A percentile compares a stretch with the other conserved stretches of the same genome.
Evolutionary conservation across 192 early-diverging fungal species (phyloP).

Genomic region (Backusella mclennaniae): DNA sequence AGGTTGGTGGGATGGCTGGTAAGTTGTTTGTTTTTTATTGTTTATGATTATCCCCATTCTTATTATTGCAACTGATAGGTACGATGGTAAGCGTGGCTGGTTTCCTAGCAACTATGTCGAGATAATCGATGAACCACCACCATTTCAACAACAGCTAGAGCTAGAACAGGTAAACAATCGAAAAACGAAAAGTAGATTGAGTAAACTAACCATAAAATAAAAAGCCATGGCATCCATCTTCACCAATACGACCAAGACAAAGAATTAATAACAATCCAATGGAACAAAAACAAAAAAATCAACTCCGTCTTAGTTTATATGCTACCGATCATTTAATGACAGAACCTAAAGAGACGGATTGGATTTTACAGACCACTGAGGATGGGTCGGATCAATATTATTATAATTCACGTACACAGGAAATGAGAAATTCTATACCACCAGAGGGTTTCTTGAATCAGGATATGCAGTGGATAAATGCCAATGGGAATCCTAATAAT

Average conservation of each 20-base stretch:
- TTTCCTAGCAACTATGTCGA: slow-evolving; percentile 86
- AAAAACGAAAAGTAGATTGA: background rate
- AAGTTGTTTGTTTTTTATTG: slow-evolving; percentile 26
- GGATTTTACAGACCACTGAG: slow-evolving; percentile 39
- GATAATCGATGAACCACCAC: slow-evolving; percentile 33
- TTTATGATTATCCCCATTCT: background rate
- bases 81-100: slow-evolving; percentile 77
- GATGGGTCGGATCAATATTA: slow-evolving; percentile 44
- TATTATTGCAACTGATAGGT: slow-evolving; percentile 14
- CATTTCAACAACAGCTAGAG: background rate
- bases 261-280: background rate
- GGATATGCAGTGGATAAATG: background rate
- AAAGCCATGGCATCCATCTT: background rate
- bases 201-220: background rate
- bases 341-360: background rate
- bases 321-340: slow-evolving; percentile 7
- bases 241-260: background rate
- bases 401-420: slow-evolving; percentile 38
- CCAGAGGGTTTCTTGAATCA: slow-evolving; percentile 11
- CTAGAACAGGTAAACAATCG: background rate
- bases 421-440: slow-evolving; percentile 46
- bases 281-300: background rate
- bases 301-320: slow-evolving; percentile 12
- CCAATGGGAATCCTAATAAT: background rate
- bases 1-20: slow-evolving; percentile 97